phyloP scores from a whole-genome alignment of 306 rosid species.

The Geum urbanum region DNA sequence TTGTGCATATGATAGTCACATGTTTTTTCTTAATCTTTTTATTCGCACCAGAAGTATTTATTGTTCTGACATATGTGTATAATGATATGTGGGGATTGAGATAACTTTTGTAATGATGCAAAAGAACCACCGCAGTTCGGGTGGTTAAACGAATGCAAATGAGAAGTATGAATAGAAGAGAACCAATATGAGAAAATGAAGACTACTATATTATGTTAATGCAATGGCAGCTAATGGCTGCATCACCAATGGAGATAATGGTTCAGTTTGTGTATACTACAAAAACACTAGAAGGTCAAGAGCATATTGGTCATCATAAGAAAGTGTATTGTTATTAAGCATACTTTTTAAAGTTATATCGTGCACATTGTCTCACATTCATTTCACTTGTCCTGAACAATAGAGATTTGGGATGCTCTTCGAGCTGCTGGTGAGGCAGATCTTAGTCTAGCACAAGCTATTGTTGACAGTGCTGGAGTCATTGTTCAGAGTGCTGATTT shows the following conservation, averaged over 20 bases:
- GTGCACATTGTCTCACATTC: constrained; percentile 21
- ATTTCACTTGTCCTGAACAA: constrained; percentile 29
- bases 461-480: constrained; percentile 93
- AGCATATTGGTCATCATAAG: background rate
- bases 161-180: constrained; percentile 7
- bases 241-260: too few species aligned
- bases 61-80: background rate
- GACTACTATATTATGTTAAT: constrained; percentile 6
- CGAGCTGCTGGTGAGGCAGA: constrained; percentile 99
- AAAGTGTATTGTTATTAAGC: constrained; percentile 5
- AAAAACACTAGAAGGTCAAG: constrained; percentile 1
- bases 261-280: background rate
- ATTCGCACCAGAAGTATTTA: background rate
- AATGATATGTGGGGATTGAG: background rate
- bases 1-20: too few species aligned
- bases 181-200: constrained; percentile 1
- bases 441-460: constrained; percentile 76
- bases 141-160: constrained; percentile 5
- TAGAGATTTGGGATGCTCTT: constrained; percentile 99
- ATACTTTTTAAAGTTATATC: background rate
- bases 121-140: background rate
- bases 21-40: too few species aligned
- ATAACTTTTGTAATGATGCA: background rate
- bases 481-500: constrained; percentile 91
- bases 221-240: constrained; percentile 22